Evolutionary conservation across 805 yeast species (phyloP), one percentile per base, ranked within the genome.

Genomic region (Myxozyma vanderwaltii): DNA sequence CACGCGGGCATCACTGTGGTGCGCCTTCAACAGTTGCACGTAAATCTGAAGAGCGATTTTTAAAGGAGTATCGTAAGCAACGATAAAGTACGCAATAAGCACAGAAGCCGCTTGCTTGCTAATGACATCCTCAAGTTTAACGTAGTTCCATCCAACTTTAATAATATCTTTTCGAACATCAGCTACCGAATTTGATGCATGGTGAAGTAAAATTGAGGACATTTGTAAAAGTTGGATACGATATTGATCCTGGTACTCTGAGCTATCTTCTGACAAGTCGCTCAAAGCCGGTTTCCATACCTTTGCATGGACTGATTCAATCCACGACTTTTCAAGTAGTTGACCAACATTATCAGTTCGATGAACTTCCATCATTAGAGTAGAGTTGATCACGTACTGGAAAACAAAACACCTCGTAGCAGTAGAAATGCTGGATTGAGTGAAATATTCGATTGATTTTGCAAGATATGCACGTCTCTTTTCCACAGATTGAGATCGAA

Each of bases 81-180:
- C 82, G 60, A 94, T 91, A 72, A 92, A 94, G 70, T 84, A 84
- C 0, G 96, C 82, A 1, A 95, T 91, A 0, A 91, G 84, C 33
- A 91, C 89, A 70, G 92, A 91, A 0, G 98, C 97, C 2, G 94
- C 89, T 67, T 91, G 96, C 70, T 94, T 94, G 26, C 96, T 83
- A 51, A 91, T 82, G 52, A 85, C 81, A 70, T 94, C 99, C 63
- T 91, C 97, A 33, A 91, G 76, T 66, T 89, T 89, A 69, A 94
- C 86, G 68, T 86, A 88, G 66, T 89, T 88, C 99, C 99, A 94
- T 67, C 91, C 88, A 75, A 91, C 94, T 71, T 89, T 90, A 72
- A 94, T 89, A 44, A 94, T 83, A 67, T 91, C 96, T 69, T 90
- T 92, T 19, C 56, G 45, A 8, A 50, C 27, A 15, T 83, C 86